Conservation (phyloP, 768 basidiomycete genomes). For the Lentinus tigrinus region DNA sequence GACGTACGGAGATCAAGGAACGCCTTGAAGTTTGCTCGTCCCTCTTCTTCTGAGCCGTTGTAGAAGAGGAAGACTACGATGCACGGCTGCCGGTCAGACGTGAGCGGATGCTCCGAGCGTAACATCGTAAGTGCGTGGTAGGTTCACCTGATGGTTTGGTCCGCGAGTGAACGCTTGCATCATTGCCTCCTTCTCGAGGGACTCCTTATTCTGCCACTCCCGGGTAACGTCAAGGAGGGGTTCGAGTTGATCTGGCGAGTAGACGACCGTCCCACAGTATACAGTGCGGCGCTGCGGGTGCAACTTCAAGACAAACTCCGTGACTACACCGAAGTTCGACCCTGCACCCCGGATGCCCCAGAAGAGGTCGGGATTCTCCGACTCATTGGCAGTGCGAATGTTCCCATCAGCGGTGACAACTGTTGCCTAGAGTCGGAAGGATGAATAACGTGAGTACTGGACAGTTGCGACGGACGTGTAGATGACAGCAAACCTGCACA, state of each 20-base stretch:
- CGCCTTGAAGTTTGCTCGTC: constrained; percentile 40
- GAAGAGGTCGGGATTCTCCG: constrained; percentile 43
- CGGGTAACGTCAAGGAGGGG: constrained; percentile 24
- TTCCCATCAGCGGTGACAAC: constrained; percentile 46
- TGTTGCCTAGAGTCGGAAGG: constrained; percentile 44
- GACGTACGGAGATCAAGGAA: constrained; percentile 45
- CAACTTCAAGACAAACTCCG: constrained; percentile 46
- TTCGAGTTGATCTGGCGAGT: constrained; percentile 25
- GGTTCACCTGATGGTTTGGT: constrained; percentile 42
- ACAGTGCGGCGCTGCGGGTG: constrained; percentile 50
- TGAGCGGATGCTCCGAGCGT: too few species aligned
- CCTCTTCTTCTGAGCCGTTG: constrained; percentile 51
- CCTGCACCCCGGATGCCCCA: constrained; percentile 55
- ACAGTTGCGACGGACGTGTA: too few species aligned
- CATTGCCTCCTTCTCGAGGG: constrained; percentile 40
- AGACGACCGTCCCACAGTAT: constrained; percentile 44
- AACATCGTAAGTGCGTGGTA: constrained; percentile 1
- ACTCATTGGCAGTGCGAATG: constrained; percentile 30
- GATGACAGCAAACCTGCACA: constrained; percentile 23
- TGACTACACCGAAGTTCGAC: constrained; percentile 56
- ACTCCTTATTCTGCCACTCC: constrained; percentile 37
- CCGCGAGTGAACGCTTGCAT: constrained; percentile 34
- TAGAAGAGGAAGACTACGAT: constrained; percentile 41
- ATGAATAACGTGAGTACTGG: too few species aligned
- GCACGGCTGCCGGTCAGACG: constrained; percentile 40